Evolutionary conservation across 352 stramenopile species (phyloP), one percentile per base, ranked within the genome.

Genomic region (Pythium folliculosum): DNA sequence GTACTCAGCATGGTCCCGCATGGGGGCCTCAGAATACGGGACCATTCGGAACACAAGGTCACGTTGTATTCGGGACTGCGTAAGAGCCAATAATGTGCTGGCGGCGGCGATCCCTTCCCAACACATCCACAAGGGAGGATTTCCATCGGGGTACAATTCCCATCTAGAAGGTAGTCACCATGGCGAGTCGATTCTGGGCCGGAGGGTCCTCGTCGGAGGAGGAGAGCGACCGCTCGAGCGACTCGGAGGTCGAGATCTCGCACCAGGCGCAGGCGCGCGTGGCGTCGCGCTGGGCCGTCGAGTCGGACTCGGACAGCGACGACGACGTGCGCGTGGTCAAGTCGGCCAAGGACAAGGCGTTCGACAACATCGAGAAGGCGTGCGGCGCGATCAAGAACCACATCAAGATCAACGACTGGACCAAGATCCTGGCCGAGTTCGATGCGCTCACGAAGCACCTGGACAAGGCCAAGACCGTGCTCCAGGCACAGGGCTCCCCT

Each of bases 351-450:
- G 69, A 71, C 69, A 75, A 75, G 69, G 69, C 69, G 12, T 65
- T 77, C 52, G 62, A 66, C 8, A 69, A 67, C 57, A 86, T 93
- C 58, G 83, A 92, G 56, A 82, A 80, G 61, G 72, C 78, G 35
- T 96, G 88, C 71, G 68, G 64, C 23, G 57, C 67, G 49, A 93
- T 96, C 62, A 84, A 82, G 63, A 98, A 97, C 73, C 81, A 90
- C 73, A 98, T 98, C 82, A 98, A 98, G 84, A 98, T 97, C 72
- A 95, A 97, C 63, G 95, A 98, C 81, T 98, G 96, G 86, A 95
- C 88, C 69, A 88, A 89, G 69, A 98, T 99, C 75, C 95, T 98
- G 80, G 81, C 72, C 35, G 93, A 98, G 77, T 99, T 99, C 74
- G 95, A 99, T 65, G 81, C 86, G 56, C 77, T 99, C 1, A 76